Percentiles rank a stretch among this genome's conserved stretches.
Conservation (phyloP, 2,329 filamentous ascomycete species). For the Pseudogymnoascus sp. region DNA sequence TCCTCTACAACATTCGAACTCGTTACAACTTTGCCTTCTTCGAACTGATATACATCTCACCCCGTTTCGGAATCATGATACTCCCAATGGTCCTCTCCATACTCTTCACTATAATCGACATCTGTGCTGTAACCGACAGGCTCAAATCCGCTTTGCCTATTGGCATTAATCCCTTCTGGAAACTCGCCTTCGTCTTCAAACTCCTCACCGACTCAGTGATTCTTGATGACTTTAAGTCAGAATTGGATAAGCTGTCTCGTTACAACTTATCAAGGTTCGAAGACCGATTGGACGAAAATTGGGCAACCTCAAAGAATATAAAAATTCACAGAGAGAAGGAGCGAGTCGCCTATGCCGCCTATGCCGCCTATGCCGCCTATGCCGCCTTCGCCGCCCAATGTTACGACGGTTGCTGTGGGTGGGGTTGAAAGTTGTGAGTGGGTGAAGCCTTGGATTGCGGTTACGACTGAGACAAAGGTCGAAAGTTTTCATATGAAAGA, state of each 20-base stretch:
- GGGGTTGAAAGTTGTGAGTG: not conserved
- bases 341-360: too few species aligned
- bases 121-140: constrained; percentile 48
- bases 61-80: constrained; percentile 54
- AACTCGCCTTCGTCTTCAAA: constrained; percentile 55
- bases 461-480: not conserved
- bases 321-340: not conserved
- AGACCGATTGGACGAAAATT: not conserved
- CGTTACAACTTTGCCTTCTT: constrained; percentile 51
- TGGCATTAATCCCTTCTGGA: constrained; percentile 61
- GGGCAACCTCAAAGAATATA: not conserved
- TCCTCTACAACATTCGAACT: constrained; percentile 56
- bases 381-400: not conserved
- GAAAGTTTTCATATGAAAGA: not conserved
- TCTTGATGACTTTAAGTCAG: constrained; percentile 61
- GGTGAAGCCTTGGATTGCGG: not conserved
- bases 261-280: constrained; percentile 3
- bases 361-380: too few species aligned
- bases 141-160: constrained; percentile 26
- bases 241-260: constrained; percentile 30
- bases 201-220: constrained; percentile 59
- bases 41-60: constrained; percentile 52
- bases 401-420: not conserved
- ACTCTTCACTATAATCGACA: constrained; percentile 52
- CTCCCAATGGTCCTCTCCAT: constrained; percentile 53